A percentile compares a stretch with the other conserved stretches of the same genome.
phyloP scores from a whole-genome alignment of 441 rosid species.

The Croton laevigatus region DNA sequence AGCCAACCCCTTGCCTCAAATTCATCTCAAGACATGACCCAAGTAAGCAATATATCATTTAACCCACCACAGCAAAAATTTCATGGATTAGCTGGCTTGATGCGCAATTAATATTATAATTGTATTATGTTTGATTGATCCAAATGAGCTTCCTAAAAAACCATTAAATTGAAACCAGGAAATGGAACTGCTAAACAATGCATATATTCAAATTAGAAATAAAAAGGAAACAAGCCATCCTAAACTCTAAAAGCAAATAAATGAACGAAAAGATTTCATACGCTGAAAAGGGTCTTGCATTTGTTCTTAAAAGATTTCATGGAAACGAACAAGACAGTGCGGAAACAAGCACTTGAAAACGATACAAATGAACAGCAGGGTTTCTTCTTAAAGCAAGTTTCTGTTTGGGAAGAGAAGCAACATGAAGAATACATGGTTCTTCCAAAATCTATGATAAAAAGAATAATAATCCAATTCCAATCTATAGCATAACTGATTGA shows the following conservation, averaged over 20 bases:
- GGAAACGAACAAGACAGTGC: conserved; percentile 13
- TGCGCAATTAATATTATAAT: not conserved
- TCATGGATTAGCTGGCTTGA: not conserved
- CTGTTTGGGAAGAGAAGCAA: conserved; percentile 26
- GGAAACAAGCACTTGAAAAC: conserved; percentile 37
- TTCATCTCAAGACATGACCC: not conserved
- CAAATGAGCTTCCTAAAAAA: not conserved
- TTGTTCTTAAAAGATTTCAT: conserved; percentile 38
- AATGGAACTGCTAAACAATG: not conserved
- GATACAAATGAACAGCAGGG: conserved; percentile 31
- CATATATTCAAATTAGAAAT: not conserved
- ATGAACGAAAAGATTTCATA: conserved; percentile 17
- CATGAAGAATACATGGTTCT: conserved; percentile 33
- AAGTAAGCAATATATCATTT: not conserved
- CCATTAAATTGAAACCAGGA: not conserved
- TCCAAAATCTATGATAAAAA: conserved; percentile 24
- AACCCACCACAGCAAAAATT: not conserved
- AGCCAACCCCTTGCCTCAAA: no score
- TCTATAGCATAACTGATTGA: conserved; percentile 14
- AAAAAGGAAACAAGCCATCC: not conserved
- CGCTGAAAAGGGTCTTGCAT: conserved; percentile 34
- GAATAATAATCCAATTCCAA: conserved; percentile 19
- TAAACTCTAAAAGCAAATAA: not conserved
- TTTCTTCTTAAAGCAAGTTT: conserved; percentile 33
- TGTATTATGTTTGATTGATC: not conserved